Evolutionary conservation across 495 filamentous ascomycete genomes (phyloP).

Genomic region (Penicillium pancosmium): DNA sequence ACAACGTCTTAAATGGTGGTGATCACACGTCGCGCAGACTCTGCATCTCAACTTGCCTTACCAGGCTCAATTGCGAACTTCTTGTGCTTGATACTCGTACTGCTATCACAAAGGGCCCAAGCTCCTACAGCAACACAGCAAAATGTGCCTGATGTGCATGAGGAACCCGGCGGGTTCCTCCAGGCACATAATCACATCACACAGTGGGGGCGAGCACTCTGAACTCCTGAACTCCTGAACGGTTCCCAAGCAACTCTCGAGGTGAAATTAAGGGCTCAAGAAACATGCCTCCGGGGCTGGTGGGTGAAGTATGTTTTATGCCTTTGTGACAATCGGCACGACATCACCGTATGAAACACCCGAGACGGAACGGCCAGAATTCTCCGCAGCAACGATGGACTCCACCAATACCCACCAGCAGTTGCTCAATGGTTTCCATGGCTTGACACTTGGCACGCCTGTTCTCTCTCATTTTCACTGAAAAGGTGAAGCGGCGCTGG

Average conservation of each 20-base stretch:
- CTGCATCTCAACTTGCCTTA: not conserved
- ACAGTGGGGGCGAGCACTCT: not conserved
- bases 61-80: conserved; percentile 28
- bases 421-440: not conserved
- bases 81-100: conserved; percentile 18
- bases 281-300: too few relatives aligned
- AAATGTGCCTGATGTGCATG: conserved; percentile 26
- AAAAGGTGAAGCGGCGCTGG: not conserved
- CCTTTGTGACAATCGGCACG: not conserved
- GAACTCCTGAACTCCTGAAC: not conserved
- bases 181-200: conserved; percentile 30
- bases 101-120: conserved; percentile 28
- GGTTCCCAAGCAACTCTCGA: not conserved
- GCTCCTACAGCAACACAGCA: conserved; percentile 24
- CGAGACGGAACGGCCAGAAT: conserved; percentile 14
- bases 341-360: conserved; percentile 17
- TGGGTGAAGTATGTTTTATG: not conserved
- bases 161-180: conserved; percentile 12
- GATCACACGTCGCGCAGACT: conserved; percentile 8
- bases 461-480: not conserved
- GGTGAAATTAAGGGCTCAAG: not conserved
- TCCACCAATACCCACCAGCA: not conserved
- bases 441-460: conserved; percentile 4
- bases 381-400: conserved; percentile 13
- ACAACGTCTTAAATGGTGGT: not conserved